Evolutionary conservation across 345 rosid genomes (phyloP), one percentile per base, ranked within the genome.

Genomic region (Microthlaspi erraticum): DNA sequence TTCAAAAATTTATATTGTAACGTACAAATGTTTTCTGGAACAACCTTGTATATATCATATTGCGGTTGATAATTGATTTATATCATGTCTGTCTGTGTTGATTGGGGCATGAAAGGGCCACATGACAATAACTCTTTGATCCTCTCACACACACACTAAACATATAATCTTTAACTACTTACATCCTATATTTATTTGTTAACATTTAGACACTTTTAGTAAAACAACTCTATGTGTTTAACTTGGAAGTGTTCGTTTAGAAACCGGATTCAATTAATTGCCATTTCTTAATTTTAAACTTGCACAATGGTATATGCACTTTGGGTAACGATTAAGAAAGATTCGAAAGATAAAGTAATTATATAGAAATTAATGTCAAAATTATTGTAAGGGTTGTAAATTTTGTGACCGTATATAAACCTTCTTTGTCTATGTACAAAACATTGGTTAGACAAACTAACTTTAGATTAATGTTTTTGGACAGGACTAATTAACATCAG

Each of bases 71-170:
- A 33, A 46, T 60, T 36, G 39, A 36, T 23, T 23, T 39, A 29
- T 20, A 43, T 41, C 11, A 67, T 67, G 63, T 67, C 26, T 67
- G 63, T 54, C 26, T 33, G 18, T 42, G 20, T 55, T 55, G 19
- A 12, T 43, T 54, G 44, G 18, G 23, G 55, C 72, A 68, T 43
- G 54, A 31, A 52, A 33, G 72, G 72, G 44, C 64, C 72, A 68
- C 54, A 43, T 8, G 34, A 34, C 31, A 39, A 42, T 14, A 17
- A 31, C 18, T 52, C 41, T 38, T 66, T 66, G 48, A 34, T 51
- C 4, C 44, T n/a, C 26, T 38, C 8, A 26, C 11, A 2, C 17
- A 33, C 18, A 23, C 14, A 52, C 9, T 23, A 23, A 2, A 52
- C 9, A 26, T 42, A 33, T 14, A 36, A n/a, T 16, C 20, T 16